Percentiles rank a stretch among this genome's conserved stretches.
These are phyloP conservation scores for Blastobotrys chiropterorum DNA, from an alignment of 805 yeast genomes.

Conservation along the genomic window DNA sequence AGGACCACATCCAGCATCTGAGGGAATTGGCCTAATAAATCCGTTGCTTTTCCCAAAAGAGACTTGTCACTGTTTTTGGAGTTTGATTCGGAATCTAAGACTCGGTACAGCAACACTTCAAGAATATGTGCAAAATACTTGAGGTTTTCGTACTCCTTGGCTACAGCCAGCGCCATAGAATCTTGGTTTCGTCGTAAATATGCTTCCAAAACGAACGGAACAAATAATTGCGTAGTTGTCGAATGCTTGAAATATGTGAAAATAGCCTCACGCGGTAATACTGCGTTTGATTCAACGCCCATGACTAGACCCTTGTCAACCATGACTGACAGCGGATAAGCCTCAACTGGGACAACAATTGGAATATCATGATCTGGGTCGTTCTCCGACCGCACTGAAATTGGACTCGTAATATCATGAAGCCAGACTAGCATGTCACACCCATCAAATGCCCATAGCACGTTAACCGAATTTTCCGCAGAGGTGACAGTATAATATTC, in stretches of 20 bases:
- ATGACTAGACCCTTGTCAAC: conserved; percentile 43
- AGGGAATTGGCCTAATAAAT: conserved; percentile 31
- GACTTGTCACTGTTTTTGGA: conserved; percentile 1
- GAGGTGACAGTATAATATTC: conserved; percentile 32
- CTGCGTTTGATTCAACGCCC: conserved; percentile 44
- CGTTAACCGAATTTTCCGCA: conserved; percentile 14
- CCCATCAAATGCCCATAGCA: conserved; percentile 39
- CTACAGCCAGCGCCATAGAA: conserved; percentile 22
- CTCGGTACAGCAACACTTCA: conserved; percentile 35
- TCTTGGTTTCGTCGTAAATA: conserved; percentile 20
- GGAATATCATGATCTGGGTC: conserved; percentile 7
- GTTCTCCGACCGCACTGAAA: neutral
- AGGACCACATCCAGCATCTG: conserved; percentile 34
- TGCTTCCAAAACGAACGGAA: conserved; percentile 29
- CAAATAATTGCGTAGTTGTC: conserved; percentile 29
- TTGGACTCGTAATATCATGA: conserved; percentile 7
- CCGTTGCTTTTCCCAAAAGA: conserved; percentile 20
- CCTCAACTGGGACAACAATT: conserved; percentile 31
- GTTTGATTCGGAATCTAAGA: conserved; percentile 24
- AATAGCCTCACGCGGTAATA: conserved; percentile 28
- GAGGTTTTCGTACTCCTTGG: conserved; percentile 27
- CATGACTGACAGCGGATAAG: conserved; percentile 46
- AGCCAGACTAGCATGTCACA: conserved; percentile 26
- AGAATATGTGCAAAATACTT: conserved; percentile 37
- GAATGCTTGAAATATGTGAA: conserved; percentile 29